phyloP scores from a whole-genome alignment of 2,329 filamentous ascomycete species.

The Xylaria sp. region DNA sequence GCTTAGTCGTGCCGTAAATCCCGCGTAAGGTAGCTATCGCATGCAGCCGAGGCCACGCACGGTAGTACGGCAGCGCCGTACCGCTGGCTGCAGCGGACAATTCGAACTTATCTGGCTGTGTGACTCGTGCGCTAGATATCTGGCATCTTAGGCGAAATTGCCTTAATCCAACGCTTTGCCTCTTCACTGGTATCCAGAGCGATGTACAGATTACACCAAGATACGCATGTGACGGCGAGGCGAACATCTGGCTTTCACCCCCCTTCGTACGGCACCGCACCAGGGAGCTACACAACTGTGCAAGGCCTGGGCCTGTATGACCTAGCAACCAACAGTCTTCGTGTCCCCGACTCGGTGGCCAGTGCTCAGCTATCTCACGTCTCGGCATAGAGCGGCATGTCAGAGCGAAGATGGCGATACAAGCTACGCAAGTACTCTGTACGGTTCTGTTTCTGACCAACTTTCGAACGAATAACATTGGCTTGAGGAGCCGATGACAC shows the following conservation, averaged over 20 bases:
- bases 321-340: neutral
- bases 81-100: constrained; percentile 3
- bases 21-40: constrained; percentile 4
- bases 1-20: neutral
- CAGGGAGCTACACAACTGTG: neutral
- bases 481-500: constrained; percentile 7
- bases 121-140: neutral
- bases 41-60: constrained; percentile 7
- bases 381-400: constrained; percentile 14
- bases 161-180: constrained; percentile 1
- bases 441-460: no score
- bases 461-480: constrained; percentile 13
- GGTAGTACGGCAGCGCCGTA: constrained; percentile 1
- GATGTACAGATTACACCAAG: constrained; percentile 1
- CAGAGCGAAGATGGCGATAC: constrained; percentile 16
- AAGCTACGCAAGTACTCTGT: neutral
- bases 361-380: neutral
- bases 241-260: neutral
- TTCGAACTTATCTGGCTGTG: constrained; percentile 2
- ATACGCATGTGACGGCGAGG: constrained; percentile 3
- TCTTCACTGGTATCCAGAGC: neutral
- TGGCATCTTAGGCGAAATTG: constrained; percentile 2
- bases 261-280: neutral
- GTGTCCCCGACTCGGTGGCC: neutral
- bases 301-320: neutral